These are phyloP conservation scores for Platismatia glauca DNA, from an alignment of 495 filamentous ascomycete genomes.

Conservation along the genomic window DNA sequence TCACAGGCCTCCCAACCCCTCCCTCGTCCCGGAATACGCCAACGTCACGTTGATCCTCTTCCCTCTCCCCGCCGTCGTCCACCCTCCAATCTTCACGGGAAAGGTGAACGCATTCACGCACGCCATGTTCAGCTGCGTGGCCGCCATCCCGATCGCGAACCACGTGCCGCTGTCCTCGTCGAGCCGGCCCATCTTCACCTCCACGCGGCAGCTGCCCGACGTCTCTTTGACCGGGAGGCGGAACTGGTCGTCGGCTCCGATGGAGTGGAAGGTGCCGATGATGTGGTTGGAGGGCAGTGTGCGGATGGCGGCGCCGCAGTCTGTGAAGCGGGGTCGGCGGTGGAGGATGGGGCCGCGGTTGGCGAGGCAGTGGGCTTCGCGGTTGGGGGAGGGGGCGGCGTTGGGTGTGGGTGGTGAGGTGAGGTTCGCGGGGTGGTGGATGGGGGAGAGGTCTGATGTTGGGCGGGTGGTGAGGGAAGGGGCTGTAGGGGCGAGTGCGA, in stretches of 20 bases:
- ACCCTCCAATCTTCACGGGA: not conserved
- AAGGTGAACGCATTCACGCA: not conserved
- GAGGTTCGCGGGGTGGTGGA: not conserved
- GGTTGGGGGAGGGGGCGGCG: not conserved
- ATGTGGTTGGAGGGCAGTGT: not conserved
- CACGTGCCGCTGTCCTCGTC: not conserved
- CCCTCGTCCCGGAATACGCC: not conserved
- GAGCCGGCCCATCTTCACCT: not conserved
- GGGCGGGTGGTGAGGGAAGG: not conserved
- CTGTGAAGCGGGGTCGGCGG: not conserved
- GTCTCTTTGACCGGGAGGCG: not conserved
- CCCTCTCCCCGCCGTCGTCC: not conserved
- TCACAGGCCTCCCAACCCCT: not conserved
- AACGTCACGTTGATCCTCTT: not conserved
- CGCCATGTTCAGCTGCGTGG: not conserved
- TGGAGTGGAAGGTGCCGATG: not conserved
- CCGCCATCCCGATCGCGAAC: not conserved
- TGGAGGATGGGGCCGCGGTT: not conserved
- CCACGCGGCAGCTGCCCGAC: not conserved
- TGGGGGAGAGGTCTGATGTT: not conserved
- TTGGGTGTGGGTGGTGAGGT: not conserved
- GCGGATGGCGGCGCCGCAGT: slow-evolving; percentile 1
- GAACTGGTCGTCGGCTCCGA: not conserved
- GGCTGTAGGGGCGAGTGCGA: not conserved
- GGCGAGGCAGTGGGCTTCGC: not conserved